Evolutionary conservation across 2,329 filamentous ascomycete genomes (phyloP), one percentile per base, ranked within the genome.

Genomic region (Parascedosporium putredinis): DNA sequence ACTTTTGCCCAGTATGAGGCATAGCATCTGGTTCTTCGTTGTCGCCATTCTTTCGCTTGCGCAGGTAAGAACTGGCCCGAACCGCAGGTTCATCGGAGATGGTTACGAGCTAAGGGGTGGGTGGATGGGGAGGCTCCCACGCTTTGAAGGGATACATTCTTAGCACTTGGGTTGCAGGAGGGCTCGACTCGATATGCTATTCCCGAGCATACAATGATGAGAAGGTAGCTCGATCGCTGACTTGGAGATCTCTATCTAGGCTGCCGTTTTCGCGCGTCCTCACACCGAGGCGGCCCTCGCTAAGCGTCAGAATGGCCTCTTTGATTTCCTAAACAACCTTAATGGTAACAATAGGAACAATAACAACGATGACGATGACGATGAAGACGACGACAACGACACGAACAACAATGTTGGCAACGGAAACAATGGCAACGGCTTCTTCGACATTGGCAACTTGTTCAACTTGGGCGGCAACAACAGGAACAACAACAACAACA

Each of bases 21-120:
- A 51, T 18, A 50, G 50, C 50, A 27, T 51, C 29, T 40, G 50
- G 42, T 51, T 57, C 47, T 45, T 52, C 47, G 53, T 55, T 51
- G 55, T 50, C 47, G 51, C 53, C 48, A 50, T 55, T 38, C 48
- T 52, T 14, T 46, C 55, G 46, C n/a, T 53, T 45, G 33, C 51
- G 38, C 53, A 56, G 55, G 55, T 56, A 51, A 40, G 55, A 53
- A n/a, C n/a, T 45, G 16, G 40, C 38, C 50, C 38, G 45, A 16
- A 16, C 9, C 16, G 14, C 5, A 16, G 36, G 3, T 25, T 31
- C n/a, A n/a, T n/a, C n/a, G n/a, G n/a, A n/a, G n/a, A n/a, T n/a
- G n/a, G n/a, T n/a, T n/a, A n/a, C n/a, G n/a, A n/a, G n/a, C n/a
- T n/a, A n/a, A n/a, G n/a, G n/a, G n/a, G n/a, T n/a, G n/a, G n/a